phyloP scores from a whole-genome alignment of 257 asterid genomes.

The Forsythia viridissima region DNA sequence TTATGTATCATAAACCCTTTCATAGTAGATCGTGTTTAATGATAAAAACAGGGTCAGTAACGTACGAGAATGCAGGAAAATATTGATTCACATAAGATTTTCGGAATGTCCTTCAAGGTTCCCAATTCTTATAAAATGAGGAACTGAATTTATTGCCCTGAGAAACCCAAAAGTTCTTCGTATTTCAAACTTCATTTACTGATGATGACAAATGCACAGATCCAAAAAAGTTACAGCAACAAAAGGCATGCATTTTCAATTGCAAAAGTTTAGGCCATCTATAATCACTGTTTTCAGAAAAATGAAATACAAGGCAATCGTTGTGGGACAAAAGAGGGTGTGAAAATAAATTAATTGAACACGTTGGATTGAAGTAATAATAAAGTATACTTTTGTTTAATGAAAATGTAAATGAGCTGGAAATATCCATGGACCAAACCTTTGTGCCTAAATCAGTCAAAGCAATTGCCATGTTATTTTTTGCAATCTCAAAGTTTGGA shows the following conservation, averaged over 20 bases:
- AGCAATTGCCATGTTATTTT: constrained; percentile 99
- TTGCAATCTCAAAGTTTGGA: constrained; percentile 98
- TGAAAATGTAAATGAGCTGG: constrained; percentile 14
- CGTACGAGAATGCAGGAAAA: constrained; percentile 1
- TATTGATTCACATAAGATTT: background rate
- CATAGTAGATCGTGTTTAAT: background rate
- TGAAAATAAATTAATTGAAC: background rate
- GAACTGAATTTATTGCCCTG: constrained; percentile 7
- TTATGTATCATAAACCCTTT: constrained; percentile 1
- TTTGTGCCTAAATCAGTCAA: constrained; percentile 98
- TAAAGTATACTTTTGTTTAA: constrained; percentile 8
- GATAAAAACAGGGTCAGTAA: constrained; percentile 15
- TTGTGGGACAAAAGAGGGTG: background rate
- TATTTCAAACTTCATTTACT: constrained; percentile 9
- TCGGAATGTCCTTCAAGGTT: background rate
- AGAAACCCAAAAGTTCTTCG: background rate
- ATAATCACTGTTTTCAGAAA: constrained; percentile 1
- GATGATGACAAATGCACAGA: background rate
- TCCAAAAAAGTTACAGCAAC: background rate
- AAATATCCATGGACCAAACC: constrained; percentile 46
- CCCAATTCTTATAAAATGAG: constrained; percentile 2
- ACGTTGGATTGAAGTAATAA: constrained; percentile 7
- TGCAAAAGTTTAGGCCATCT: constrained; percentile 11
- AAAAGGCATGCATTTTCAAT: background rate
- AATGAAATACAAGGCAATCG: constrained; percentile 7